These are phyloP conservation scores for Fusarium torreyae DNA, from an alignment of 2,329 filamentous ascomycete species.

Conservation along the genomic window DNA sequence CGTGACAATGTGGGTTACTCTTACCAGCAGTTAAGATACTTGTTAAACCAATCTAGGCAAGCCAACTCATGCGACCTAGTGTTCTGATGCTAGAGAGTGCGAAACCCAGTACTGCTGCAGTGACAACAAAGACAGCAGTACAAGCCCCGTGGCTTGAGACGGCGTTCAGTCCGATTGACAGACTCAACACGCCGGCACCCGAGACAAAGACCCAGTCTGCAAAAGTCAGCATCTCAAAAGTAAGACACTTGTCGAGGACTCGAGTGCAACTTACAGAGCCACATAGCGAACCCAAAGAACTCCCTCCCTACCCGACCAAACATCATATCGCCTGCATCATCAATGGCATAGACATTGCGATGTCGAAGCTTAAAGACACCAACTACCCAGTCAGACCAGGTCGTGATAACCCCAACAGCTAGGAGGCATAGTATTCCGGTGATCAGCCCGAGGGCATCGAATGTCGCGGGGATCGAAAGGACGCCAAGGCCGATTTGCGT, in stretches of 20 bases:
- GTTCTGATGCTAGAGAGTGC: slow-evolving; percentile 53
- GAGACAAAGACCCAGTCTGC: slow-evolving; percentile 40
- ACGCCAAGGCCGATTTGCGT: slow-evolving; percentile 63
- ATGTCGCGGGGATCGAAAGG: slow-evolving; percentile 63
- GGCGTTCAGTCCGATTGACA: slow-evolving; percentile 58
- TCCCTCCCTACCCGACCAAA: slow-evolving; percentile 63
- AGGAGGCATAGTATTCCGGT: slow-evolving; percentile 63
- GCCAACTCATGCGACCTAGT: slow-evolving; percentile 52
- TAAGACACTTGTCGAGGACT: too few species aligned
- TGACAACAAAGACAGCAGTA: slow-evolving; percentile 58
- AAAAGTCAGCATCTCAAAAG: too few species aligned
- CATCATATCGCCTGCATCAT: slow-evolving; percentile 65
- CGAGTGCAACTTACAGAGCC: slow-evolving; percentile 51
- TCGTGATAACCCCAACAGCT: slow-evolving; percentile 60
- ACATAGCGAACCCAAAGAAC: slow-evolving; percentile 56
- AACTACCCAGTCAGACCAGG: slow-evolving; percentile 65
- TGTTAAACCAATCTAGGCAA: slow-evolving; percentile 49
- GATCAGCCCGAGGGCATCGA: slow-evolving; percentile 63
- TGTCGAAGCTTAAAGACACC: slow-evolving; percentile 68
- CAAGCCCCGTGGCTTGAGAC: slow-evolving; percentile 57
- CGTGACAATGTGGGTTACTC: fast-evolving
- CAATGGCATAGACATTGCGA: slow-evolving; percentile 67
- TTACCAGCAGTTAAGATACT: slow-evolving; percentile 35
- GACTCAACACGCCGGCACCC: slow-evolving; percentile 44
- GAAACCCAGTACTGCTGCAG: slow-evolving; percentile 51